Evolutionary conservation across 345 rosid genomes (phyloP), one percentile per base, ranked within the genome.

Genomic region (Rhodamnia rubescens): DNA sequence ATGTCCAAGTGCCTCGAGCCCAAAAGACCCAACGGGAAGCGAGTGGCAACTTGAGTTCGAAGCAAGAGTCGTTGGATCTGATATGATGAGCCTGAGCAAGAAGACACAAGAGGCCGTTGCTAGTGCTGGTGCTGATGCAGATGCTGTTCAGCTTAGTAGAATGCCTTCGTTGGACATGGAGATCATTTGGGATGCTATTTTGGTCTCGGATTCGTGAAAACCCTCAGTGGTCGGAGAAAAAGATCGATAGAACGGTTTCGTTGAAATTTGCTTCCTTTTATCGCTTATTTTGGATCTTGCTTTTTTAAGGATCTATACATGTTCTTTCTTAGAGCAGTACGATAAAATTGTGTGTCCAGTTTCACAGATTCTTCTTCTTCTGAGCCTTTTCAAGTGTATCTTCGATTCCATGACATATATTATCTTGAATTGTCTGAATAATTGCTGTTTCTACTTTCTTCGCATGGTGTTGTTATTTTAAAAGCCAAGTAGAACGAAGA

Each of bases 151-250:
- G 91, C 86, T 97, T 82, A 97, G 99, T 89, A 95, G 95, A 88
- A 94, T 97, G 98, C 99, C 99, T 53, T 96, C 99, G 6, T 89
- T 97, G 92, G 99, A 97, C 91, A 97, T 97, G 95, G 99, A 97
- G 86, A 92, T 89, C 88, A 95, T 96, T 81, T 95, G 99, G 99
- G 99, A 97, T 90, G 95, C 98, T 87, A 93, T 97, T 86, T 89
- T 91, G 26, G 90, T 92, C 81, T 89, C 96, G 51, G 92, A 92
- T 88, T 92, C 94, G 82, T 96, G 89, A 93, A 83, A 82, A 81
- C 9, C 7, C 27, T 59, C 84, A 81, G 47, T 29, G 74, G 36
- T 27, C 36, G 36, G 9, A 27, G 44, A 64, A 64, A 64, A 64
- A 10, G 44, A 64, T 64, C 44, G 8, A 8, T 64, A 16, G 75